A percentile compares a stretch with the other conserved stretches of the same genome.
Evolutionary conservation across 257 asterid genomes (phyloP).

Genomic region (Craterostigma plantagineum): DNA sequence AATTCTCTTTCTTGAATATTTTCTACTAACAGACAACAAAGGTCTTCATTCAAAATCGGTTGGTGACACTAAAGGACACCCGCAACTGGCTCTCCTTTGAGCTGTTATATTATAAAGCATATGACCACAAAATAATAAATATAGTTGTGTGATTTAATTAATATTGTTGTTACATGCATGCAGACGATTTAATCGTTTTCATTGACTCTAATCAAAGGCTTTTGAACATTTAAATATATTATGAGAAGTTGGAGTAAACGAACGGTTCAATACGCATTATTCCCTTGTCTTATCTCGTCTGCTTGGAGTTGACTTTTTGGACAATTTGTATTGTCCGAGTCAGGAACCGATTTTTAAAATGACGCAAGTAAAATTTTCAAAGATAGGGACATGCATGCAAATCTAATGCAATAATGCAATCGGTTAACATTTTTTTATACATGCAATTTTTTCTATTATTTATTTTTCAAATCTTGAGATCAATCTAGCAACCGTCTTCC

Average conservation of each 20-base stretch:
- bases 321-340: conserved; percentile 16
- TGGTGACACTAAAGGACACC: conserved; percentile 16
- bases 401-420: too few relatives aligned
- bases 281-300: conserved; percentile 22
- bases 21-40: not conserved
- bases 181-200: too few relatives aligned
- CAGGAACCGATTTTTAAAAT: conserved; percentile 14
- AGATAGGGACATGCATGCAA: conserved; percentile 17
- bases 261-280: not conserved
- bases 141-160: too few relatives aligned
- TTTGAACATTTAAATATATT: too few relatives aligned
- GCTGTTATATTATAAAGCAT: conserved; percentile 3
- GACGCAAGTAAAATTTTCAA: conserved; percentile 1
- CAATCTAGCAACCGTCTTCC: too few relatives aligned
- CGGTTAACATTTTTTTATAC: too few relatives aligned
- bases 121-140: too few relatives aligned
- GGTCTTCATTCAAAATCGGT: conserved; percentile 7
- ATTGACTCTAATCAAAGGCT: too few relatives aligned
- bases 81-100: conserved; percentile 16
- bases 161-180: too few relatives aligned
- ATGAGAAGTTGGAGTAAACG: conserved; percentile 5
- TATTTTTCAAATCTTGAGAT: too few relatives aligned
- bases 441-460: too few relatives aligned
- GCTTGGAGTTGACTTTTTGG: conserved; percentile 35
- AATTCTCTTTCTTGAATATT: conserved; percentile 1